Evolutionary conservation across 2,329 filamentous ascomycete species (phyloP), one percentile per base, ranked within the genome.

Genomic region (Aspergillus sp.): DNA sequence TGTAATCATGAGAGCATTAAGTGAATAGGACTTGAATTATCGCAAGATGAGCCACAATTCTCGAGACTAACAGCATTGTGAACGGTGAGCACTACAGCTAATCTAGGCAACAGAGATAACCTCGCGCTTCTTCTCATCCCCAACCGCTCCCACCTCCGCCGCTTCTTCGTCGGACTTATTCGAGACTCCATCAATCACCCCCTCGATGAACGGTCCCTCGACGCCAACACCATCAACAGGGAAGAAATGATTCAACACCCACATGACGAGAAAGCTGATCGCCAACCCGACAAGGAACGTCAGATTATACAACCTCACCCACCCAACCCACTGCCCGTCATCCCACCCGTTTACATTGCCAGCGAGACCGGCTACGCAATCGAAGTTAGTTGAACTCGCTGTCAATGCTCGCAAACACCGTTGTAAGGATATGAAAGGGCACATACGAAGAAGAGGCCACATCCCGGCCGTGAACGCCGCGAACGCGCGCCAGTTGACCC

Each of bases 401-500:
- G 2, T 38, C 9, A 11, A 38, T 9, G 4, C 34, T 11, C 34
- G 34, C 34, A 38, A 38, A 46, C 7, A 55, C 7, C 28, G 9
- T 38, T 28, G 11, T 2, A 2, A 38, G 23, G 13, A 7, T 0
- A 11, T 5, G 17, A 41, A 52, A 31, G 7, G 17, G 13, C 22
- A 54, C 50, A 8, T 43, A 59, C 57, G 57, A 22, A 59, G 49
- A 30, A 59, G 50, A 6, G 57, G 57, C 57, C 57, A 59, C 57
- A 59, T 59, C 2, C 57, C 57, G 0, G 50, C 57, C 11, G 50
- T 53, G 28, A 59, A 57, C 47, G 78, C 74, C 6, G 56, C 47
- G 48, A 80, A 76, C 2, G 77, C 77, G 7, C 82, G 73, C 75
- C 76, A 81, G 57, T 83, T 82, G 53, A 82, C 66, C 1, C 81